Conservation (phyloP, 2,329 filamentous ascomycete genomes). For the Paracoccidioides lutzii region DNA sequence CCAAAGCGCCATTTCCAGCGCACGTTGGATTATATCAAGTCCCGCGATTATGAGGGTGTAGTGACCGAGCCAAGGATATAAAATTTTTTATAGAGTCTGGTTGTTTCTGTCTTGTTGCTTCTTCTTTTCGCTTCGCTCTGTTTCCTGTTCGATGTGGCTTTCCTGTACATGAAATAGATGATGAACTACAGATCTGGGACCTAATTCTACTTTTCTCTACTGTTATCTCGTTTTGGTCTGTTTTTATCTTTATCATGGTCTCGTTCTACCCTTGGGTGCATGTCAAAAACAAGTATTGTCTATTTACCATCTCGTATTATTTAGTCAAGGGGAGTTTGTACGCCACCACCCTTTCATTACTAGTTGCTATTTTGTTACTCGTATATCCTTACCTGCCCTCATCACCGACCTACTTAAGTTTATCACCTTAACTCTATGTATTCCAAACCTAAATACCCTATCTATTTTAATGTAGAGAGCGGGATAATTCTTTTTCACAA, state of each 20-base stretch:
- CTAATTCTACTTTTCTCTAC: background rate
- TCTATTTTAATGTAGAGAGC: too few relatives aligned
- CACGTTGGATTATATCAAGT: constrained; percentile 84
- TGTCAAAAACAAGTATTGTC: background rate
- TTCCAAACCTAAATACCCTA: too few relatives aligned
- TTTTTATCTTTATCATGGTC: background rate
- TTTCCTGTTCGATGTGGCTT: background rate
- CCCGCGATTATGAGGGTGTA: constrained; percentile 85
- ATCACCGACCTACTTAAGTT: too few relatives aligned
- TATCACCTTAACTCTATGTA: too few relatives aligned
- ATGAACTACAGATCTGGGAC: background rate
- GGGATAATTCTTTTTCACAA: too few relatives aligned
- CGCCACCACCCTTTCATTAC: background rate
- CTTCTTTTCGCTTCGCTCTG: background rate
- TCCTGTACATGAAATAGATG: constrained; percentile 2
- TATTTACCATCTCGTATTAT: background rate
- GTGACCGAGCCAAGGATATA: constrained; percentile 51
- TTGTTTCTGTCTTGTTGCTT: background rate
- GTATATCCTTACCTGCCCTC: too few relatives aligned
- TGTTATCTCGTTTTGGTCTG: too few relatives aligned
- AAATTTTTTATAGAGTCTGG: constrained; percentile 1
- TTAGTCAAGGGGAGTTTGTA: background rate
- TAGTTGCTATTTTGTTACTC: too few relatives aligned
- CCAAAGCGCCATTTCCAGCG: constrained; percentile 90
- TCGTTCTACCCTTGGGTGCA: background rate